Base-by-base conservation (phyloP, 2,329 filamentous ascomycete genomes). In the Sporothrix curviconia region DNA sequence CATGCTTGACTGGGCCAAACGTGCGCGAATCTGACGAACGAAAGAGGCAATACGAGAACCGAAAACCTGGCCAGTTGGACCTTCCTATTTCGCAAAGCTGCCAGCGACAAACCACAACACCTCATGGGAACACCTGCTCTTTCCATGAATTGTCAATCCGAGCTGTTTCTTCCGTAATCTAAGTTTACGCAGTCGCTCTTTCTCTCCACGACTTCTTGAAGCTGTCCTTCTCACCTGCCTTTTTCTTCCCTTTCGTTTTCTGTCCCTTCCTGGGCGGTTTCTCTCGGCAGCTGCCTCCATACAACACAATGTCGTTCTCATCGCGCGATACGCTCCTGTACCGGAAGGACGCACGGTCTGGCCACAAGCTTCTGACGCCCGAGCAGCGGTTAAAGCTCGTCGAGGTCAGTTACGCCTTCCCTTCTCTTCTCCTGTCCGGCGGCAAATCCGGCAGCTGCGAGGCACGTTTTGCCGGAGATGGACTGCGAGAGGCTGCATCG, bases 331-430 rank as follows among this genome's bases (percentile, higher is more conserved):
- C 69, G 7, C 63, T 74, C 46, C 64, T 71, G 50, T 79, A 78
- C 64, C 69, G 77, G 55, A 69, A 71, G 42, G 76, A 79, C 68
- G 75, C 73, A 51, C 74, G 71, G 63, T 63, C 67, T 40, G 72
- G 71, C 37, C 72, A 74, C 64, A 74, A 66, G 61, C 64, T 72
- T 19, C 61, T 78, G 57, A 73, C 71, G 8, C 66, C 70, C n/a
- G 68, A 71, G 60, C 72, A 78, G 63, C 70, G 76, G 59, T 68
- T 77, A 60, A 71, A 72, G 60, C 67, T 80, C 22, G 62, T 78
- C 49, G 67, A 77, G 71, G 77, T 78, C 58, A 43, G 66, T 62
- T 14, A 22, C 14, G 32, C 56, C 52, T 59, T 57, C 51, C 56
- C 8, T 12, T 15, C 22, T 19, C 12, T 3, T 12, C 50, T 40